Evolutionary conservation across 768 basidiomycete genomes (phyloP).

Genomic region (Mycena filopes): DNA sequence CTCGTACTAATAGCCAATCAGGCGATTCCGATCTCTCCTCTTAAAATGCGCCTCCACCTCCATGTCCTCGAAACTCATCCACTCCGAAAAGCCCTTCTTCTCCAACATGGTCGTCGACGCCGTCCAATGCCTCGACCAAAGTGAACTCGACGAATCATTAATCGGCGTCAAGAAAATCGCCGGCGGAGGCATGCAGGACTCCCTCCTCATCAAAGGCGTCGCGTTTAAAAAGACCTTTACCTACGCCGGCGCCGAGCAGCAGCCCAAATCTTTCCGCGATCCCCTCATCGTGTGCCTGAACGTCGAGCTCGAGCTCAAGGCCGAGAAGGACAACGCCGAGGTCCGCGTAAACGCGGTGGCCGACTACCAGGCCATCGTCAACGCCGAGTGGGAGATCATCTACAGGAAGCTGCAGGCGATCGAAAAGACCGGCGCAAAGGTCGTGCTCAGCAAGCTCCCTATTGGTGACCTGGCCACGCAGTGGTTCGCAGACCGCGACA

Average conservation of each 20-base stretch:
- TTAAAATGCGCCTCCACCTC: constrained; percentile 98
- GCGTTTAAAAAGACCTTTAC: constrained; percentile 99
- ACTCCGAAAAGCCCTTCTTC: constrained; percentile 99
- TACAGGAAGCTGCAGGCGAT: constrained; percentile 97
- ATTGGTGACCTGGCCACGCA: constrained; percentile 99
- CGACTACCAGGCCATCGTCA: constrained; percentile 99
- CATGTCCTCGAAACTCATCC: constrained; percentile 99
- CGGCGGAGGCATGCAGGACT: constrained; percentile 98
- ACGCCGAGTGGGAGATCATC: constrained; percentile 99
- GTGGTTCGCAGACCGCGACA: constrained; percentile 98
- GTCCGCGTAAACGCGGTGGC: constrained; percentile 96
- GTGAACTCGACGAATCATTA: constrained; percentile 93
- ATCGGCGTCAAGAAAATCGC: constrained; percentile 98
- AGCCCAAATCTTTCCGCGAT: constrained; percentile 91
- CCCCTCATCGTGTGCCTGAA: constrained; percentile 95
- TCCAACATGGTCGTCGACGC: constrained; percentile 99
- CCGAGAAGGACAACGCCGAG: constrained; percentile 99
- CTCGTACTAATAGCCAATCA: constrained; percentile 44
- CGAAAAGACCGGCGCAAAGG: constrained; percentile 95
- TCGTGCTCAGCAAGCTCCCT: constrained; percentile 96
- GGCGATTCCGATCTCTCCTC: constrained; percentile 92
- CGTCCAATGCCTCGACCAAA: constrained; percentile 90
- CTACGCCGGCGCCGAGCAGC: constrained; percentile 98
- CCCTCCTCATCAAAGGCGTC: constrained; percentile 87
- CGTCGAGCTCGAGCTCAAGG: constrained; percentile 98